Percentiles rank a stretch among this genome's conserved stretches.
These are phyloP conservation scores for Isoetes taiwanensis DNA, from an alignment of 75 land plant species.

Conservation along the genomic window DNA sequence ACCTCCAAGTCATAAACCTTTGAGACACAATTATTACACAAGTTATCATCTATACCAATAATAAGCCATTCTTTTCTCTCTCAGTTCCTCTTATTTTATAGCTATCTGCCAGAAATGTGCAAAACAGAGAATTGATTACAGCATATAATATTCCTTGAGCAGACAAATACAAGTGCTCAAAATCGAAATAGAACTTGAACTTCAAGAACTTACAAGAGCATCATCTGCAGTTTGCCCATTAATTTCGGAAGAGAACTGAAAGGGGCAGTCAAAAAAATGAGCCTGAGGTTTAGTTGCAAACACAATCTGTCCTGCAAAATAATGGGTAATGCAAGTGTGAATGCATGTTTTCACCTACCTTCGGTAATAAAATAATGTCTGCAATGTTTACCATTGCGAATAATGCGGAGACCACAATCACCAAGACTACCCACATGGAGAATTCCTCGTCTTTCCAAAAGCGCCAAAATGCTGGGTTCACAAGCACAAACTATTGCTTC, in stretches of 20 bases:
- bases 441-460: constrained; percentile 56
- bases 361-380: background rate
- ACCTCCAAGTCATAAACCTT: constrained; percentile 58
- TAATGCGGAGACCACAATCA: constrained; percentile 78
- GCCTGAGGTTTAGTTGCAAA: constrained; percentile 80
- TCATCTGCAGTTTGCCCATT: constrained; percentile 72
- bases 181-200: background rate
- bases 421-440: constrained; percentile 81
- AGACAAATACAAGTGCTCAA: background rate
- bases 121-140: background rate
- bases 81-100: background rate
- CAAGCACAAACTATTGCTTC: background rate
- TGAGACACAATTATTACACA: too few species aligned
- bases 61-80: background rate
- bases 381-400: constrained; percentile 47
- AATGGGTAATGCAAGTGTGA: background rate
- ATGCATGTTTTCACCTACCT: background rate
- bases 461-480: constrained; percentile 61
- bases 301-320: constrained; percentile 43
- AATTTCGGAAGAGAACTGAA: constrained; percentile 76
- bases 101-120: background rate
- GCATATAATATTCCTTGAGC: background rate
- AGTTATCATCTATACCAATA: too few species aligned
- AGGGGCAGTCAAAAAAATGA: constrained; percentile 97
- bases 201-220: constrained; percentile 44